phyloP scores from a whole-genome alignment of 108 stramenopile species.

The Cyclotella kingstonii region DNA sequence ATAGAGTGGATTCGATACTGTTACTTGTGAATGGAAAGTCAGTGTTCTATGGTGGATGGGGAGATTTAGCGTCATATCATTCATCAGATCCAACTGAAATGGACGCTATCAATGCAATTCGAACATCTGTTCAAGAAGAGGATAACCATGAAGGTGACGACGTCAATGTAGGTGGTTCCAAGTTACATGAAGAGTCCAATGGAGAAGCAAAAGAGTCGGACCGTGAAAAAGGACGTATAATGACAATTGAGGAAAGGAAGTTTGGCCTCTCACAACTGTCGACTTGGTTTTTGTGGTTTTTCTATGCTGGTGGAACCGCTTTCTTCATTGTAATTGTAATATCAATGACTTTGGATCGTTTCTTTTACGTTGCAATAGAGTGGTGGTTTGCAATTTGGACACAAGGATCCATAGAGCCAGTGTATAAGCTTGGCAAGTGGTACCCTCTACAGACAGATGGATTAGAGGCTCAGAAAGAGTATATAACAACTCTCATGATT shows the following conservation, averaged over 20 bases:
- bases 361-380: slow-evolving; percentile 73
- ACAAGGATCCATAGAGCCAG: slow-evolving; percentile 41
- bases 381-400: slow-evolving; percentile 87
- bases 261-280: slow-evolving; percentile 67
- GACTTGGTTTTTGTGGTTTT: slow-evolving; percentile 82
- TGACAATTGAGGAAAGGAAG: slow-evolving; percentile 64
- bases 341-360: slow-evolving; percentile 71
- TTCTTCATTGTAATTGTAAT: slow-evolving; percentile 53
- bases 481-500: slow-evolving; percentile 48
- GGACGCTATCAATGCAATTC: slow-evolving; percentile 62
- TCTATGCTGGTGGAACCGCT: slow-evolving; percentile 63
- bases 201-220: slow-evolving; percentile 11
- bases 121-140: slow-evolving; percentile 65
- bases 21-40: slow-evolving; percentile 64
- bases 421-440: slow-evolving; percentile 48
- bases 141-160: slow-evolving; percentile 1
- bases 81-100: slow-evolving; percentile 42
- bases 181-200: neutral
- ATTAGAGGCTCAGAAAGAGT: slow-evolving; percentile 53
- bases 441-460: slow-evolving; percentile 71
- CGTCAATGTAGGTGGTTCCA: neutral
- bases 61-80: slow-evolving; percentile 53
- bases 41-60: slow-evolving; percentile 71
- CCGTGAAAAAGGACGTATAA: slow-evolving; percentile 25
- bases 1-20: slow-evolving; percentile 67